Evolutionary conservation across 1,284 basidiomycete species (phyloP), one percentile per base, ranked within the genome.

Genomic region (Gomphus sp.): DNA sequence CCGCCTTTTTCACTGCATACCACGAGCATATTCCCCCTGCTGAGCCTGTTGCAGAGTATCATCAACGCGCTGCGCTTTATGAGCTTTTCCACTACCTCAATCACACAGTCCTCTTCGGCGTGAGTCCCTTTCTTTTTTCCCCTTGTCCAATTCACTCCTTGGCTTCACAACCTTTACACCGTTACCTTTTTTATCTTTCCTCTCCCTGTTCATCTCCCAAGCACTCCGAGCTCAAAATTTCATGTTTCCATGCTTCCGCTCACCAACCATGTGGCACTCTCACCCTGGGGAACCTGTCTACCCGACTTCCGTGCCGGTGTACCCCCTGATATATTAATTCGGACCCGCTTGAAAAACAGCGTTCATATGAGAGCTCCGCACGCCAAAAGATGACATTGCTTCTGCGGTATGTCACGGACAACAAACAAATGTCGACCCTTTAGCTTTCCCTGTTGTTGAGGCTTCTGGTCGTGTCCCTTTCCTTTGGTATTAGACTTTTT

Each of bases 41-140:
- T 22, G 22, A 22, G 22, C 22, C 22, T 22, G 22, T 22, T 22
- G 22, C 22, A 22, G 22, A 22, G 22, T 22, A 22, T 22, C 22
- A 22, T 22, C 22, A 22, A 22, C 22, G 22, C 22, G 22, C 22
- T 22, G 22, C 22, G 22, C 22, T 22, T 22, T 22, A 22, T 22
- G 22, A 22, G 22, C 22, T 22, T 22, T 22, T 22, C 22, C 22
- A 22, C 22, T 22, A 22, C 22, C 22, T 22, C 62, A 95, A 94
- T 65, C 89, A 91, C 65, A 86, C 87, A 0, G 73, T 87, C 8
- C 66, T 91, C 5, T 90, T 90, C 54, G 67, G 67, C 63, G 88
- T 87, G 65, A 71, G 82, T 73, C 55, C 11, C 52, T 43, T 33
- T 59, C 28, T 34, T 4, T 55, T 25, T 18, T 57, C 31, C 14